Base-by-base conservation (phyloP, 2,329 filamentous ascomycete species). In the Alternaria novae-zelandiae region DNA sequence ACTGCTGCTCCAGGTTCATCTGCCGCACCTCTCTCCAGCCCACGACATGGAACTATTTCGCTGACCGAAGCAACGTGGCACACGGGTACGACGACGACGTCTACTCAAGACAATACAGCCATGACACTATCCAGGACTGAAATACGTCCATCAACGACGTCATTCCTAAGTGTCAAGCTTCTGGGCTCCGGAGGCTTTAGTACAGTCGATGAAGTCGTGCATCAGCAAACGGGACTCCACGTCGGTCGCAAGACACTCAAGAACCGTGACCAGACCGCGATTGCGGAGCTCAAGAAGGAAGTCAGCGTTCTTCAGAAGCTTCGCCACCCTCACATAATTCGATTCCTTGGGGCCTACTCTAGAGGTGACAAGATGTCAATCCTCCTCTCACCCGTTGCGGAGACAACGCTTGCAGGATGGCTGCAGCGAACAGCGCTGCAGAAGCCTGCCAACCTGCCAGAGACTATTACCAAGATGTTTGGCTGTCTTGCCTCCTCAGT, bases 261-360 rank as follows among this genome's bases (percentile, higher is more conserved):
- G 71, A 79, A 79, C 60, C 75, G 75, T 13, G 66, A 75, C 20
- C 69, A 62, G 20, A 74, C 73, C 6, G 77, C 75, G 4, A 61
- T 77, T 6, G 71, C 74, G 17, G 78, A 80, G 44, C 63, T 80
- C 9, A 74, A 69, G 63, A 77, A 79, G 65, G 78, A 80, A 64
- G 77, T 80, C 6, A 65, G 68, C 49, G 69, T 78, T 21, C 72
- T 80, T 3, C 75, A 80, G 67, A 79, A 79, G 59, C 74, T 80
- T 25, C 76, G 78, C 54, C 78, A 80, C 51, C 77, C 78, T 36
- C 78, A 80, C 60, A 71, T 79, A n/a, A 76, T 80, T 49, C 77
- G 77, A n/a, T 71, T 79, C 65, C 69, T 79, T 8, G 78, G 74
- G 23, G 70, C 75, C n/a, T 79, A 79, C 54, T 70, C 75, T 4